These are phyloP conservation scores for Cercospora sp. DNA, from an alignment of 2,329 filamentous ascomycete genomes.

Conservation along the genomic window DNA sequence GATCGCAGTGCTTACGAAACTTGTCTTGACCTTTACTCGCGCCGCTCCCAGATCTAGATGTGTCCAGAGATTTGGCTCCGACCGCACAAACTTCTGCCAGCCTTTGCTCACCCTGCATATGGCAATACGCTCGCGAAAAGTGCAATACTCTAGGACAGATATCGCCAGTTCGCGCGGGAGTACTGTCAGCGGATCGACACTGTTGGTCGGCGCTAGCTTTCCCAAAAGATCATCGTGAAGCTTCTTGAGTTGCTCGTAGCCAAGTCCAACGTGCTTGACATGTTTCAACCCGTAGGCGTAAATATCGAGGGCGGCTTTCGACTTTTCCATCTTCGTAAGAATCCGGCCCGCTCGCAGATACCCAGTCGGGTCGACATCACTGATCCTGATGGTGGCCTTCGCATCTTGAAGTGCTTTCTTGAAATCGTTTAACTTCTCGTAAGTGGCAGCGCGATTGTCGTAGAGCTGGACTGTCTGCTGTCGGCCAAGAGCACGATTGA, in stretches of 20 bases:
- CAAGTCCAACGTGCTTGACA: slow-evolving; percentile 45
- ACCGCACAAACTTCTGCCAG: slow-evolving; percentile 56
- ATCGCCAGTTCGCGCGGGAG: slow-evolving; percentile 58
- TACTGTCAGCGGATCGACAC: slow-evolving; percentile 54
- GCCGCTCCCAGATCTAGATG: slow-evolving; percentile 55
- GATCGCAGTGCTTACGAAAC: slow-evolving; percentile 48
- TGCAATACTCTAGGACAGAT: slow-evolving; percentile 54
- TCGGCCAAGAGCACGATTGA: slow-evolving; percentile 36
- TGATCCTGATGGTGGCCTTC: slow-evolving; percentile 56
- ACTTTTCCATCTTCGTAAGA: slow-evolving; percentile 52
- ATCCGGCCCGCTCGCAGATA: slow-evolving; percentile 58
- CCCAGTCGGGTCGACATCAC: slow-evolving; percentile 56
- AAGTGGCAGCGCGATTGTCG: slow-evolving; percentile 58
- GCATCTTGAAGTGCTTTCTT: slow-evolving; percentile 57
- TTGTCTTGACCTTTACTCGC: slow-evolving; percentile 43
- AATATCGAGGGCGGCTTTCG: slow-evolving; percentile 56
- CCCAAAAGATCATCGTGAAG: slow-evolving; percentile 51
- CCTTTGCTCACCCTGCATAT: slow-evolving; percentile 57
- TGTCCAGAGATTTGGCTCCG: slow-evolving; percentile 52
- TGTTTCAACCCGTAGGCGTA: slow-evolving; percentile 60
- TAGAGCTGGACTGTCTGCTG: slow-evolving; percentile 45
- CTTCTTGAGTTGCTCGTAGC: slow-evolving; percentile 35
- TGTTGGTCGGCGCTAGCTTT: slow-evolving; percentile 45
- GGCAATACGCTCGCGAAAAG: slow-evolving; percentile 51
- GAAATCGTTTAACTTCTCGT: slow-evolving; percentile 55